phyloP scores from a whole-genome alignment of 2,329 filamentous ascomycete species.

The Didymella keratinophila region DNA sequence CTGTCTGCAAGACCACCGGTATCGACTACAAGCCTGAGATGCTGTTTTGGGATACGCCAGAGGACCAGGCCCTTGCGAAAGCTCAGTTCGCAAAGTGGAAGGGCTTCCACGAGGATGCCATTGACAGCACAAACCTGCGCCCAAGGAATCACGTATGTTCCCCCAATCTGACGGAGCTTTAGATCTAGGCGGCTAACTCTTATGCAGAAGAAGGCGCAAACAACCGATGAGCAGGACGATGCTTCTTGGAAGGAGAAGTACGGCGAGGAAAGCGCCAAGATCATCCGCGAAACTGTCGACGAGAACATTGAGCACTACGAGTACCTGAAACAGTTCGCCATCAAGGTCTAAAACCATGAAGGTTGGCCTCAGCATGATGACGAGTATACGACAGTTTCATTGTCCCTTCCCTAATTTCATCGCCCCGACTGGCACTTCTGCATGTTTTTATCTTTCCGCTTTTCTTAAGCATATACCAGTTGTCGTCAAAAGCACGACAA shows the following conservation, averaged over 20 bases:
- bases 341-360: slow-evolving; percentile 55
- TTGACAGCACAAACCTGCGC: slow-evolving; percentile 79
- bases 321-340: slow-evolving; percentile 79
- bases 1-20: slow-evolving; percentile 83
- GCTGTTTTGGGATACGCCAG: slow-evolving; percentile 83
- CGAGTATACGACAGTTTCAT: background rate
- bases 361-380: slow-evolving; percentile 20
- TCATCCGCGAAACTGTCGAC: slow-evolving; percentile 75
- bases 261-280: slow-evolving; percentile 72
- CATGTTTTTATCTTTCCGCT: background rate
- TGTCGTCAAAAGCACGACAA: background rate
- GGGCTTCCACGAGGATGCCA: slow-evolving; percentile 95
- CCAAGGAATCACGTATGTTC: slow-evolving; percentile 67
- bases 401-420: background rate
- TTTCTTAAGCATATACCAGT: background rate
- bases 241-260: slow-evolving; percentile 77
- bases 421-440: background rate
- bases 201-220: slow-evolving; percentile 64
- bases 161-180: background rate
- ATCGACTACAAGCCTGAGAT: slow-evolving; percentile 78
- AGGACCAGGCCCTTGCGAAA: slow-evolving; percentile 72
- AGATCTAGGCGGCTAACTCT: slow-evolving; percentile 18
- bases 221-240: slow-evolving; percentile 72
- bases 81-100: slow-evolving; percentile 94
- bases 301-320: slow-evolving; percentile 79